phyloP scores from a whole-genome alignment of 2,329 filamentous ascomycete species.

The Trichoderma asperellum region DNA sequence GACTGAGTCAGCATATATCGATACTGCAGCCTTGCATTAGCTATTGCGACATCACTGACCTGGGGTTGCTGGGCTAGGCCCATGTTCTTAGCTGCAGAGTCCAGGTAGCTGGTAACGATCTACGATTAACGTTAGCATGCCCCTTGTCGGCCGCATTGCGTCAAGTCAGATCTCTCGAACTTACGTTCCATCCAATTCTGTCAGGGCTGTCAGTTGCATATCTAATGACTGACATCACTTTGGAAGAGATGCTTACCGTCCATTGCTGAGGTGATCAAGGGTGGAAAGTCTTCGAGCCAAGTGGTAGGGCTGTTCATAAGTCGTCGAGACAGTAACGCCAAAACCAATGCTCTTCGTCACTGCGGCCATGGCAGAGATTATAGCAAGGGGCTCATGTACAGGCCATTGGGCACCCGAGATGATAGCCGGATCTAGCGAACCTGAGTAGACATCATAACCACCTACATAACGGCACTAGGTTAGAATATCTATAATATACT shows the following conservation, averaged over 20 bases:
- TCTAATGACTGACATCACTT: background rate
- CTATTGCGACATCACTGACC: conserved; percentile 29
- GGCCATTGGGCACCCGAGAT: conserved; percentile 70
- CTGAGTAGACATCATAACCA: conserved; percentile 72
- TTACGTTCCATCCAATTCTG: conserved; percentile 60
- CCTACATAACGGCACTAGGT: conserved; percentile 42
- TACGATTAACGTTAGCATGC: conserved; percentile 37
- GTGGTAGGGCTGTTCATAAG: conserved; percentile 73
- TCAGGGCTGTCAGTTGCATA: background rate
- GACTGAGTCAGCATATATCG: background rate
- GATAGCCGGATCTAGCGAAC: conserved; percentile 61
- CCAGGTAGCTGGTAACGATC: conserved; percentile 72
- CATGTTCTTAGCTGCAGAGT: conserved; percentile 69
- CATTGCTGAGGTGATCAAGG: conserved; percentile 68
- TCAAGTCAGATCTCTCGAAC: conserved; percentile 29
- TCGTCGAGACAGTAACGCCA: conserved; percentile 70
- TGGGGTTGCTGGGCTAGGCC: conserved; percentile 58
- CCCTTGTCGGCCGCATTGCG: conserved; percentile 2
- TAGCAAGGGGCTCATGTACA: conserved; percentile 68
- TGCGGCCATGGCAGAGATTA: conserved; percentile 71
- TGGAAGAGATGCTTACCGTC: conserved; percentile 46
- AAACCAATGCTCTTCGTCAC: conserved; percentile 70
- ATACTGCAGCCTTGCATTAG: background rate
- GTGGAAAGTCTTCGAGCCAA: conserved; percentile 68
- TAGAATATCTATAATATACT: background rate